Evolutionary conservation across 2,329 filamentous ascomycete species (phyloP).

Genomic region (Chaetomium sp.): DNA sequence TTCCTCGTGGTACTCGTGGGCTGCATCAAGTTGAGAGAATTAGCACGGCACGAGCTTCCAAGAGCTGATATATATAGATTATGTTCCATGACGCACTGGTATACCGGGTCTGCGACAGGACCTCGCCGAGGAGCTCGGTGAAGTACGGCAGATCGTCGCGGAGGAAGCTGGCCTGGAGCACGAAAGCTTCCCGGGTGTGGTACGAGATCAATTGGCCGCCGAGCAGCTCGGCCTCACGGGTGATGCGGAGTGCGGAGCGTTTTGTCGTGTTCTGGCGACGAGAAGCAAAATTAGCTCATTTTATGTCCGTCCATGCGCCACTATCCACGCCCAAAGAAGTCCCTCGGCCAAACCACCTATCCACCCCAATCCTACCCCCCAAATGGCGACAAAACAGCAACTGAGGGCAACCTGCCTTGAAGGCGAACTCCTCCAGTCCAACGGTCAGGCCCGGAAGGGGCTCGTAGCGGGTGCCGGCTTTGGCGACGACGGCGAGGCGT

Average conservation of each 20-base stretch:
- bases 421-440: constrained; percentile 90
- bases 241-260: constrained; percentile 86
- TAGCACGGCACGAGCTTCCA: constrained; percentile 8
- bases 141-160: constrained; percentile 96
- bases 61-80: neutral
- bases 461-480: constrained; percentile 92
- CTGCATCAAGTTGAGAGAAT: constrained; percentile 40
- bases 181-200: constrained; percentile 88
- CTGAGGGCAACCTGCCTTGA: constrained; percentile 57
- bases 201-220: constrained; percentile 82
- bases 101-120: constrained; percentile 82
- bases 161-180: constrained; percentile 91
- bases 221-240: constrained; percentile 89
- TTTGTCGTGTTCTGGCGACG: constrained; percentile 67
- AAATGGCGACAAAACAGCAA: neutral
- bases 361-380: neutral
- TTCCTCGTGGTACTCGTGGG: constrained; percentile 85
- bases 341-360: neutral
- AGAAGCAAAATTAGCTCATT: constrained; percentile 43
- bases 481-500: constrained; percentile 84
- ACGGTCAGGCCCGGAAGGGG: constrained; percentile 81
- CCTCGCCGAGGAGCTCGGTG: constrained; percentile 88
- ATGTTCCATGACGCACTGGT: constrained; percentile 48
- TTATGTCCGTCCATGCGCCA: constrained; percentile 5
- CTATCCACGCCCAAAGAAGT: neutral